Base-by-base conservation (phyloP, 2,329 filamentous ascomycete species). In the Pestalotiopsis sp. region DNA sequence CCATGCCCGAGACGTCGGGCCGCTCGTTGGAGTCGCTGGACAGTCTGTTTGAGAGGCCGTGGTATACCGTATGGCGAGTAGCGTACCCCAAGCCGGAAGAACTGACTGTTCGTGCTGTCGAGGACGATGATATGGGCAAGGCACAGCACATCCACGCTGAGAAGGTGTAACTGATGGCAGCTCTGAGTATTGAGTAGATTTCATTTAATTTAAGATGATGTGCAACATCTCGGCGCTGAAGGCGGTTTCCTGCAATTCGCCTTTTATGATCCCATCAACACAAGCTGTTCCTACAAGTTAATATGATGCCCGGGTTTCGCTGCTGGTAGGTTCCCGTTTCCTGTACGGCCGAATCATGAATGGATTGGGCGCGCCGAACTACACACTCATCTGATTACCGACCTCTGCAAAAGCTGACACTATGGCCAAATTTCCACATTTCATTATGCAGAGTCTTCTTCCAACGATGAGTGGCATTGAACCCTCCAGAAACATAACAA, bases 1-100 rank as follows among this genome's bases (percentile, higher is more conserved):
- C 77, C 0, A 76, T 80, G 70, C 78, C 78, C 2, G 77, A 78
- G 39, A 78, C 76, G 0, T 73, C 76, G 0, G 76, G 76, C 1
- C 65, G 76, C 2, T 78, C 76, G 0, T 52, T 78, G 6, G 76
- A 78, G 70, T 75, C 73, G 11, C 77, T 78, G 73, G 76, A 78
- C 2, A 73, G 71, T 36, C 45, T 77, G 1, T 78, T 78, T 56
- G 74, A 75, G 3, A 68, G 72, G 1, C 72, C 76, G 1, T 78
- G 76, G 76, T 78, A 78, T 66, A 77, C 72, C 0, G 73, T 77
- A 0, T 61, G 75, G 7, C 74, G 77, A 60, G 71, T 76, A 27
- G 76, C 76, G 0, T 78, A 78, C 25, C 75, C 76, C 2, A 78
- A 66, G n/a, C 27, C 58, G 0, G 75, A 77, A 39, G 76, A 78